These are phyloP conservation scores for Penstemon barbatus DNA, from an alignment of 257 asterid genomes.

Conservation along the genomic window DNA sequence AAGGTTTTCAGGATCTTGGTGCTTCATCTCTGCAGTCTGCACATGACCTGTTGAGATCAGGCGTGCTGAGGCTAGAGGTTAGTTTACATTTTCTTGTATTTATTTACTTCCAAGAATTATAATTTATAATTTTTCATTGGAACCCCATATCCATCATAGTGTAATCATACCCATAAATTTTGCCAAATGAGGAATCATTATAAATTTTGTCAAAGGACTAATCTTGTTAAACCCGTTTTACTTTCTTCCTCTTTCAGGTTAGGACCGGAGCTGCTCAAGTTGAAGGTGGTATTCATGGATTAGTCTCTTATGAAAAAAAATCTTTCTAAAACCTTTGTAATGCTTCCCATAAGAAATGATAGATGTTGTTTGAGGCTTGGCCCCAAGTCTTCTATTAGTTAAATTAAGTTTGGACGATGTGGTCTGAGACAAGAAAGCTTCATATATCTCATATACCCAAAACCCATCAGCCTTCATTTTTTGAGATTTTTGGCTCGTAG, in stretches of 20 bases:
- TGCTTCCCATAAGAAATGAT: background rate
- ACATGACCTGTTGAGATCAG: conserved; percentile 70
- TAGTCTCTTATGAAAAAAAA: conserved; percentile 50
- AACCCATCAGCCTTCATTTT: too few species aligned
- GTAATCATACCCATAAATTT: background rate
- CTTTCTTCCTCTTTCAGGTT: conserved; percentile 31
- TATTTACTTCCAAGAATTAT: background rate
- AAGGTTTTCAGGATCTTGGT: conserved; percentile 93
- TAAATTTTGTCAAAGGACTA: background rate
- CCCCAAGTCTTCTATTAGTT: background rate
- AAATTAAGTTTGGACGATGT: too few species aligned
- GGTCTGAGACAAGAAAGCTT: too few species aligned
- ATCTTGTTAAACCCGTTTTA: background rate
- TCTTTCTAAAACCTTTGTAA: conserved; percentile 27
- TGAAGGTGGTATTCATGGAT: conserved; percentile 59
- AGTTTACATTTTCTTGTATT: background rate
- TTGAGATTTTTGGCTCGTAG: too few species aligned
- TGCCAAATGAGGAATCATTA: background rate
- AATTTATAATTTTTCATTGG: background rate
- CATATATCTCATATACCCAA: too few species aligned
- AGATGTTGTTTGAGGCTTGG: background rate
- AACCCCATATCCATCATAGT: background rate
- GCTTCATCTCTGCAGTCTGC: conserved; percentile 88
- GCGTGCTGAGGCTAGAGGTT: conserved; percentile 77
- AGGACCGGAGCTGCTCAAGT: conserved; percentile 59